A percentile compares a stretch with the other conserved stretches of the same genome.
phyloP scores from a whole-genome alignment of 1,139 yeast species.

The Wickerhamomyces sp. region DNA sequence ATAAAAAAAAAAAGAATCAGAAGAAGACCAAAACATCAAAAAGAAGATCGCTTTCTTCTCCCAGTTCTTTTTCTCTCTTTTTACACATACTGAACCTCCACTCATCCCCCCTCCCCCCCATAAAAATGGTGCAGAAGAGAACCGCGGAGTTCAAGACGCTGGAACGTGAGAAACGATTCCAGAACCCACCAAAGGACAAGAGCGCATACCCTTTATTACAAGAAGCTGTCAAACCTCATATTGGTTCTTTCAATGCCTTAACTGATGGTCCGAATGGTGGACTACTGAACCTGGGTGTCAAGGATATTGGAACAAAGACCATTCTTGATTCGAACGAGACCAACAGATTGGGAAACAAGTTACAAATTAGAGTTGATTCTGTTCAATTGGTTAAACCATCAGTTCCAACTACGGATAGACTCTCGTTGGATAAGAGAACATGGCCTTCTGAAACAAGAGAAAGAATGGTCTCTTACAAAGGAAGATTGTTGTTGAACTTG shows the following conservation, averaged over 20 bases:
- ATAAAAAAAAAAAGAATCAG: too few relatives aligned
- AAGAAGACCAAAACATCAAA: too few relatives aligned
- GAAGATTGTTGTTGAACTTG: slow-evolving; percentile 70
- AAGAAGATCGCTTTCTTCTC: too few relatives aligned
- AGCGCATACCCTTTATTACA: slow-evolving; percentile 75
- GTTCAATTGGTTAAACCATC: slow-evolving; percentile 85
- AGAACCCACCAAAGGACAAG: slow-evolving; percentile 84
- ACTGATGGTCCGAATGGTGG: slow-evolving; percentile 88
- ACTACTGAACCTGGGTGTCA: slow-evolving; percentile 73
- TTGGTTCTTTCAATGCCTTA: slow-evolving; percentile 93
- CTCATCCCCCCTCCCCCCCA: too few relatives aligned
- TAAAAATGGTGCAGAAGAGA: slow-evolving; percentile 21
- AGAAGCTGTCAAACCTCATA: slow-evolving; percentile 91
- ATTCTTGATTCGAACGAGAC: slow-evolving; percentile 73
- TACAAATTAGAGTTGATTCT: slow-evolving; percentile 72
- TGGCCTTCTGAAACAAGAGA: slow-evolving; percentile 90
- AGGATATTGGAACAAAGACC: slow-evolving; percentile 82
- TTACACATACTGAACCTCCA: too few relatives aligned
- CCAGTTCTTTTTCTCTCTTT: too few relatives aligned
- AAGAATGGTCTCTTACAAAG: slow-evolving; percentile 71
- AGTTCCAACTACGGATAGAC: slow-evolving; percentile 68
- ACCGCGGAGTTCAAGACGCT: slow-evolving; percentile 69
- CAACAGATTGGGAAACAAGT: slow-evolving; percentile 74
- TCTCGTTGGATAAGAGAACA: slow-evolving; percentile 75
- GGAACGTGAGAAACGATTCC: slow-evolving; percentile 81